Evolutionary conservation across 2,329 filamentous ascomycete species (phyloP).

Genomic region (Calonectria multiphialidica): DNA sequence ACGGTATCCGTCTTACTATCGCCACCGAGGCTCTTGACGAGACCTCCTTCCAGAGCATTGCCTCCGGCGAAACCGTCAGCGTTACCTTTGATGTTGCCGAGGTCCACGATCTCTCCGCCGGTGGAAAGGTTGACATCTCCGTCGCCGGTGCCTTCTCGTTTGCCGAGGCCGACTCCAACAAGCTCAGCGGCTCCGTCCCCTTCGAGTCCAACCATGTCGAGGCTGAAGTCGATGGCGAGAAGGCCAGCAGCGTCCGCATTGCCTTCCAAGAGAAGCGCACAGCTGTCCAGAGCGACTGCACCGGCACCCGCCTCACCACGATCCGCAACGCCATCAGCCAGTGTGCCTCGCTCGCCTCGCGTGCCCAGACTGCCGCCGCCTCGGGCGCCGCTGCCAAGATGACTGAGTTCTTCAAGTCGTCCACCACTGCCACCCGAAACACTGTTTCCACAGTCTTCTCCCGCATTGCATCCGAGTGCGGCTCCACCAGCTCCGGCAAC

Average conservation of each 20-base stretch:
- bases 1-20: slow-evolving; percentile 65
- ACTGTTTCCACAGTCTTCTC: slow-evolving; percentile 65
- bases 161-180: slow-evolving; percentile 62
- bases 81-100: slow-evolving; percentile 67
- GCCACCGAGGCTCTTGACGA: slow-evolving; percentile 58
- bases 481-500: slow-evolving; percentile 59
- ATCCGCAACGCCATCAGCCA: slow-evolving; percentile 65
- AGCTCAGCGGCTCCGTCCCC: slow-evolving; percentile 65
- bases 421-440: slow-evolving; percentile 54
- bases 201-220: slow-evolving; percentile 72
- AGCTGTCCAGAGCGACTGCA: slow-evolving; percentile 66
- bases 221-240: slow-evolving; percentile 66
- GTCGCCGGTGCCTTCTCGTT: slow-evolving; percentile 68
- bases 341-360: slow-evolving; percentile 64
- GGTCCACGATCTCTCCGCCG: slow-evolving; percentile 63
- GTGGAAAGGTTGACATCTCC: slow-evolving; percentile 68
- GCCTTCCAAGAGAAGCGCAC: slow-evolving; percentile 64
- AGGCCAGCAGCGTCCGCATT: slow-evolving; percentile 63
- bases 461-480: slow-evolving; percentile 67
- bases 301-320: slow-evolving; percentile 56
- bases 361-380: slow-evolving; percentile 63
- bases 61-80: slow-evolving; percentile 62
- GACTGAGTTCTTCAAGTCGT: slow-evolving; percentile 74
- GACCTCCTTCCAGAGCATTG: slow-evolving; percentile 63
- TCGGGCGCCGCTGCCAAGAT: slow-evolving; percentile 63